phyloP scores from a whole-genome alignment of 257 asterid genomes.

The Rehmannia glutinosa region DNA sequence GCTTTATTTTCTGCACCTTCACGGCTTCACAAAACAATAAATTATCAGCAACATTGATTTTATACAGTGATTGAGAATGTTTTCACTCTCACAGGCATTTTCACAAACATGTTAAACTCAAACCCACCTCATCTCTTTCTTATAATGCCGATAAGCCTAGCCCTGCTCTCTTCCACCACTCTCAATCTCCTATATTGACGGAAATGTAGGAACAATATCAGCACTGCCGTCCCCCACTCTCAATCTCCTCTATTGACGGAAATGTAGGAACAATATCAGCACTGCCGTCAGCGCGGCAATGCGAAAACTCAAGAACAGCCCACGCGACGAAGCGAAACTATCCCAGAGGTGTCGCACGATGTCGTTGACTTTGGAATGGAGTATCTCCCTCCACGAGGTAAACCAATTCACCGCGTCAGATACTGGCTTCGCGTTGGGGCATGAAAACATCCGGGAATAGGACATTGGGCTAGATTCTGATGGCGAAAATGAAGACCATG shows the following conservation, averaged over 20 bases:
- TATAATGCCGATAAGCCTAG: conserved; percentile 10
- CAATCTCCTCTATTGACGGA: conserved; percentile 8
- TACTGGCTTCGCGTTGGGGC: conserved; percentile 7
- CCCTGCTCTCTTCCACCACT: too few species aligned
- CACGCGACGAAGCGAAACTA: too few species aligned
- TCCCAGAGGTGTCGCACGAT: neutral
- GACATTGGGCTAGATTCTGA: conserved; percentile 27
- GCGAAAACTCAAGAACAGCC: neutral
- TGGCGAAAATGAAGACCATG: conserved; percentile 31
- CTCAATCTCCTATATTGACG: too few species aligned
- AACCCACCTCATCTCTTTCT: conserved; percentile 27
- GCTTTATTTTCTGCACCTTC: conserved; percentile 44
- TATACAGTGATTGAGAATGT: neutral
- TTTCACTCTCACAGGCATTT: conserved; percentile 11
- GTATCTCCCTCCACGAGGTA: conserved; percentile 15
- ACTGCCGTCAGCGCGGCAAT: neutral
- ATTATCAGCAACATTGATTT: neutral
- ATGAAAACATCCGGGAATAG: conserved; percentile 18
- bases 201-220: too few species aligned
- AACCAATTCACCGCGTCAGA: conserved; percentile 10
- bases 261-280: conserved; percentile 12
- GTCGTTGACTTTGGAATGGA: conserved; percentile 15
- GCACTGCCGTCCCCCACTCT: neutral
- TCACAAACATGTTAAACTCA: conserved; percentile 17
- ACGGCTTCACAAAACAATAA: neutral